Conservation (phyloP, 257 asterid species). For the Phtheirospermum japonicum region DNA sequence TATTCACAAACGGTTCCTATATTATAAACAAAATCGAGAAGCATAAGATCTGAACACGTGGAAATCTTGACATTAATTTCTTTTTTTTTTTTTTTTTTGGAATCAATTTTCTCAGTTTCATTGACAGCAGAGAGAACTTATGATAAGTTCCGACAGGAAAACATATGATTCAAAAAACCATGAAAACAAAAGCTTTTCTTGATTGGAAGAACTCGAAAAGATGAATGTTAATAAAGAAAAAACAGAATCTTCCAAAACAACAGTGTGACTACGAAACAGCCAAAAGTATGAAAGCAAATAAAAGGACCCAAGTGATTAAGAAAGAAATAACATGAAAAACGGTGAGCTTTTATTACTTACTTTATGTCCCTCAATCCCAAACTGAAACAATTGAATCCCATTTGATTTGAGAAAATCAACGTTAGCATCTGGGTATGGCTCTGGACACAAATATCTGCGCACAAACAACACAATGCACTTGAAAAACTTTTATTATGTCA, state of each 20-base stretch:
- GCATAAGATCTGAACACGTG: neutral
- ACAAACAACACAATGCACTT: neutral
- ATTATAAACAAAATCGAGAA: neutral
- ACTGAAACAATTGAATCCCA: constrained; percentile 66
- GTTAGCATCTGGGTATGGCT: constrained; percentile 71
- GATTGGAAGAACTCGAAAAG: too few species aligned
- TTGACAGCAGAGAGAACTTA: too few species aligned
- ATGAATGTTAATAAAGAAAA: too few species aligned
- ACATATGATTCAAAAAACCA: too few species aligned
- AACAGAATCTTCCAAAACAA: neutral
- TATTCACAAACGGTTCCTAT: constrained; percentile 87
- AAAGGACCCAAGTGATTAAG: neutral
- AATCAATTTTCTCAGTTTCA: too few species aligned
- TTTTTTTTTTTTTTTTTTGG: too few species aligned
- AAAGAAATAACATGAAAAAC: too few species aligned
- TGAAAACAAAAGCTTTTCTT: neutral
- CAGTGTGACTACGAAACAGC: neutral
- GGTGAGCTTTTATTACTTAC: constrained; percentile 35
- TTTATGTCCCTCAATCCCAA: constrained; percentile 75
- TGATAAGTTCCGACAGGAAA: too few species aligned
- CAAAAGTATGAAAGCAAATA: neutral
- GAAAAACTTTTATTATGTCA: too few species aligned
- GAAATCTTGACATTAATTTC: too few species aligned
- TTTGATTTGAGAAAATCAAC: constrained; percentile 63
- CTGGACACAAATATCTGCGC: constrained; percentile 72